Base-by-base conservation (phyloP, 202 grass and related monocot species). In the Panicum hallii region DNA sequence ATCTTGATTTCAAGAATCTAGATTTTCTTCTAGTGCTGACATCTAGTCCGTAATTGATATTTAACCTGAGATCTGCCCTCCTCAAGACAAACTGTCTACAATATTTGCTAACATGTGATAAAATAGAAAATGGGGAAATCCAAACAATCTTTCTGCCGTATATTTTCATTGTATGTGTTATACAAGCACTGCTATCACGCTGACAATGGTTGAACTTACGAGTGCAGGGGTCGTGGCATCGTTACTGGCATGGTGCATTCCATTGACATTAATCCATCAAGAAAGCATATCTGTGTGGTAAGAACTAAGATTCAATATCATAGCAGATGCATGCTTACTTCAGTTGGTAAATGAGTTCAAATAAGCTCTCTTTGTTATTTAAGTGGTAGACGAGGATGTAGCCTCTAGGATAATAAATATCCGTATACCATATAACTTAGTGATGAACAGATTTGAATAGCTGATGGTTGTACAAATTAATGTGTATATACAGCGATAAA, bases 251-350 rank as follows among this genome's bases (percentile, higher is more conserved):
- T 98, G 79, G 91, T 95, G 68, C 93, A 95, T 87, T 95, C 93
- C 11, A 84, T 98, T 78, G 95, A 98, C 82, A 95, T 95, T 72
- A 91, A 98, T 89, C 84, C 95, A 47, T 98, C 95, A 38, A 86
- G 95, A 79, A 98, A 98, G 74, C 95, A 98, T 88, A 89, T 93
- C 36, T 98, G 95, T 77, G 74, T 88, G 89, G 95, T 98, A 93
- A 56, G 83, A 22, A 81, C 72, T 40, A n/a, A 55, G 54, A 57
- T 57, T 22, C 6, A n/a, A 69, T 49, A 47, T 68, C 54, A 28
- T 69, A 49, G 17, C 9, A 79, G 63, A 49, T 55, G n/a, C 67
- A 57, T 55, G 22, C 48, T 77, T 57, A 45, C 65, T 67, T 75
- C 19, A 73, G 30, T 78, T 67, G 47, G 66, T 13, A 40, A 38